Conservation (phyloP, 2,329 filamentous ascomycete genomes). For the Cryoendolithus antarcticus region DNA sequence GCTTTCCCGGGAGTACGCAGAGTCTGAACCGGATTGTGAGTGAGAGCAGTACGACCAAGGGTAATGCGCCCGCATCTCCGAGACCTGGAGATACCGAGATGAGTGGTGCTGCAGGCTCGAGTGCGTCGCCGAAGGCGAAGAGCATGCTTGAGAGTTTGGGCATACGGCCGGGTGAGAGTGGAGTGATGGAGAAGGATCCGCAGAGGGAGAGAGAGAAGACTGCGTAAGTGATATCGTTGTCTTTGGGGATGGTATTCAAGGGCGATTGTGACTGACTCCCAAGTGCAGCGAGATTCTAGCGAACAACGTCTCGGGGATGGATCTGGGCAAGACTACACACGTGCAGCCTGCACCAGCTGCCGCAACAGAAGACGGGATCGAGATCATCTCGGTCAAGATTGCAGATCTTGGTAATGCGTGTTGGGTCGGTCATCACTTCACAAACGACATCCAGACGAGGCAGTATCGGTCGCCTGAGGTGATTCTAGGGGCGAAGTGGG, state of each 20-base stretch:
- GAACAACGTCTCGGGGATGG: conserved; percentile 88
- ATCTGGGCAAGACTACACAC: conserved; percentile 61
- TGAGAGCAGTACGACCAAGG: conserved; percentile 54
- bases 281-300: conserved; percentile 58
- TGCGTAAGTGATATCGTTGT: conserved; percentile 51
- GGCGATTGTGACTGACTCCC: conserved; percentile 15
- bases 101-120: conserved; percentile 41
- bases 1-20: conserved; percentile 46
- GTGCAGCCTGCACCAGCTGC: conserved; percentile 17
- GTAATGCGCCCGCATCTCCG: conserved; percentile 41
- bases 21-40: conserved; percentile 78
- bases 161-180: conserved; percentile 38
- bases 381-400: conserved; percentile 96
- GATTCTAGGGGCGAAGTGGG: conserved; percentile 94
- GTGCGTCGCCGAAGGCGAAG: conserved; percentile 28
- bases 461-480: conserved; percentile 97
- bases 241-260: conserved; percentile 6
- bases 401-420: conserved; percentile 96
- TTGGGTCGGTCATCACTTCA: conserved; percentile 98
- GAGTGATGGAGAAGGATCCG: conserved; percentile 29
- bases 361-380: conserved; percentile 50
- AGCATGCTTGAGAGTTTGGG: conserved; percentile 50
- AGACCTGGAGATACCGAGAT: conserved; percentile 36
- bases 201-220: conserved; percentile 86
- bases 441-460: conserved; percentile 95